These are phyloP conservation scores for Xylariaceae sp. DNA, from an alignment of 2,329 filamentous ascomycete species.

Conservation along the genomic window DNA sequence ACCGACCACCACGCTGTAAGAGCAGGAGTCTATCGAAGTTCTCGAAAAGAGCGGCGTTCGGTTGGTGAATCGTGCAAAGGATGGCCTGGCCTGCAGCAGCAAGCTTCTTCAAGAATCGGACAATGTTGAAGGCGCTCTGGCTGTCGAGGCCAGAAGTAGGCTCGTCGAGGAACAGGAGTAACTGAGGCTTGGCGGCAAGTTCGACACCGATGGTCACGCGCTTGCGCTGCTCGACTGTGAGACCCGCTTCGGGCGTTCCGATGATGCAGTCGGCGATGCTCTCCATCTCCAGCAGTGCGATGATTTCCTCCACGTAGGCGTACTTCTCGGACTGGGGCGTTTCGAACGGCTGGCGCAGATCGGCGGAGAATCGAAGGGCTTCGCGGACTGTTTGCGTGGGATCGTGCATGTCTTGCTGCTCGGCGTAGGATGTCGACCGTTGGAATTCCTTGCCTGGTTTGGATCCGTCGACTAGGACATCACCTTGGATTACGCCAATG, in stretches of 20 bases:
- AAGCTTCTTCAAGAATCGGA: constrained; percentile 71
- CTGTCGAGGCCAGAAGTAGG: constrained; percentile 70
- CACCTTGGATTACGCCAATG: constrained; percentile 54
- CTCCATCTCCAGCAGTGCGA: constrained; percentile 55
- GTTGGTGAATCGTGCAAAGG: constrained; percentile 87
- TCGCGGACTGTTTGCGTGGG: constrained; percentile 59
- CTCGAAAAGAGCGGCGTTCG: constrained; percentile 79
- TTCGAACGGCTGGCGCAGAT: constrained; percentile 52
- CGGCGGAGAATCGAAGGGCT: constrained; percentile 58
- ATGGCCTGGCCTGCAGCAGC: constrained; percentile 79
- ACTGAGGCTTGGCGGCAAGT: constrained; percentile 72
- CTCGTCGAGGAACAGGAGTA: constrained; percentile 74
- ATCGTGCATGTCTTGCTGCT: constrained; percentile 59
- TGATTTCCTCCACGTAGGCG: constrained; percentile 57
- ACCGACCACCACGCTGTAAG: constrained; percentile 70
- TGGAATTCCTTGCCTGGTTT: constrained; percentile 57
- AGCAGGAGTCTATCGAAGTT: constrained; percentile 81
- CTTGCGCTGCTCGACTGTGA: constrained; percentile 61
- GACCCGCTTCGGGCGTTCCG: constrained; percentile 59
- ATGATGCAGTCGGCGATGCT: constrained; percentile 55
- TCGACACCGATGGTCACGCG: constrained; percentile 91
- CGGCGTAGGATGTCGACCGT: constrained; percentile 56
- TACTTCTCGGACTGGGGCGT: constrained; percentile 52
- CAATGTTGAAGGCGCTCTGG: constrained; percentile 70
- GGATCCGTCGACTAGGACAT: constrained; percentile 52